A percentile compares a stretch with the other conserved stretches of the same genome.
phyloP scores from a whole-genome alignment of 495 filamentous ascomycete species.

The Tetracladium marchalianum region DNA sequence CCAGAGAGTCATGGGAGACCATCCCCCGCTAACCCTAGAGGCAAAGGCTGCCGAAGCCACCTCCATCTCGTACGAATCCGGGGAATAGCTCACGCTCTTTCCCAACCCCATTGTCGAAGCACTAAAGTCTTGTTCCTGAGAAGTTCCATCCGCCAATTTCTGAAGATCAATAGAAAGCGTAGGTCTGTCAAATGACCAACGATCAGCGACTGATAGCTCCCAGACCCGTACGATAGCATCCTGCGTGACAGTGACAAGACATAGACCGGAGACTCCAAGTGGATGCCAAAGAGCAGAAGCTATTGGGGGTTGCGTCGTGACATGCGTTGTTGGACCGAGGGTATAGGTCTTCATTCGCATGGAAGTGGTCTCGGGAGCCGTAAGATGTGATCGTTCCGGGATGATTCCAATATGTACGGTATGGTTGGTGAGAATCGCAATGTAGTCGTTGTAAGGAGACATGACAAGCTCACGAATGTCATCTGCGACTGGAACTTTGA shows the following conservation, averaged over 20 bases:
- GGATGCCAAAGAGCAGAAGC: slow-evolving; percentile 82
- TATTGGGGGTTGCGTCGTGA: slow-evolving; percentile 67
- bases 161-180: slow-evolving; percentile 71
- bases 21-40: slow-evolving; percentile 64
- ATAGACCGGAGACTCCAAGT: slow-evolving; percentile 58
- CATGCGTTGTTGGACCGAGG: slow-evolving; percentile 79
- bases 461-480: slow-evolving; percentile 73
- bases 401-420: slow-evolving; percentile 74
- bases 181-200: slow-evolving; percentile 77
- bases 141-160: slow-evolving; percentile 70
- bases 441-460: slow-evolving; percentile 66
- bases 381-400: slow-evolving; percentile 65
- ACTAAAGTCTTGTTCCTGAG: slow-evolving; percentile 63
- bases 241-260: slow-evolving; percentile 72
- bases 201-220: slow-evolving; percentile 71
- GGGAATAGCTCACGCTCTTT: slow-evolving; percentile 59
- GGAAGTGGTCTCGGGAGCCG: slow-evolving; percentile 46
- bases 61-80: slow-evolving; percentile 78
- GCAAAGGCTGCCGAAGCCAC: slow-evolving; percentile 79
- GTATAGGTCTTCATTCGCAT: slow-evolving; percentile 75
- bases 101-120: slow-evolving; percentile 59
- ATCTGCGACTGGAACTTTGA: slow-evolving; percentile 61
- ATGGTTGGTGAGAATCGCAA: slow-evolving; percentile 75
- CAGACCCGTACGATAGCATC: slow-evolving; percentile 80
- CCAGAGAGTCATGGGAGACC: slow-evolving; percentile 89